Base-by-base conservation (phyloP, 192 early-diverging fungal genomes). In the Linnemannia zychae region DNA sequence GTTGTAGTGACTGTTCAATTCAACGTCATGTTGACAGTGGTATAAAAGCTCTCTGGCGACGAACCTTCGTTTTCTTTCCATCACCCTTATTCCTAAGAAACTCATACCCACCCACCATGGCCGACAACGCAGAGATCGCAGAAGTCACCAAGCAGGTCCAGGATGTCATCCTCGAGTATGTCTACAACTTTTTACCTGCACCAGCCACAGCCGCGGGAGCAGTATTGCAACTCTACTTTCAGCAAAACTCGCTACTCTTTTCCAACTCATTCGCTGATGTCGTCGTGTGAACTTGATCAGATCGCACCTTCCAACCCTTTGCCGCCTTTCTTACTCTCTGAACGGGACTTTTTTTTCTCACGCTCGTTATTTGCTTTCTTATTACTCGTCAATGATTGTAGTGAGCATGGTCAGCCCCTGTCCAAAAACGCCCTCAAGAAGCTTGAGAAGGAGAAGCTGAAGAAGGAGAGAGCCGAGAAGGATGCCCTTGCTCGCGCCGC, bases 371-470 rank as follows among this genome's bases (percentile, higher is more conserved):
- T 57, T 20, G 20, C 37, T 13, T 63, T 31, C 31, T 33, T 63
- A 11, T 63, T 24, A 15, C n/a, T n/a, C n/a, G n/a, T n/a, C n/a
- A n/a, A n/a, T 63, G 1, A 11, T 71, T n/a, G 1, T 73, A 85
- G 83, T 76, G 95, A 95, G 74, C 95, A 98, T 44, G 98, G 97
- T 72, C 94, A 97, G 80, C 96, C 98, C 28, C 90, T 97, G 50
- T 96, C 97, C 50, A 97, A 98, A 89, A 94, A 93, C 81, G 95
- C 94, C 12, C 90, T 98, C 49, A 99, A 99, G 92, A 99, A 99
- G 91, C 92, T 95, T 18, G 93, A 96, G 78, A 97, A 97, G 90
- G 93, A 97, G 87, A 89, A 90, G 60, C 95, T 97, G 84, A 99
- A 98, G 95, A 95, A 94, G 80, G 91, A 92, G 71, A 91, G 90